Evolutionary conservation across 108 stramenopile species (phyloP), one percentile per base, ranked within the genome.

Genomic region (Pseudonitzschia delicatissima): DNA sequence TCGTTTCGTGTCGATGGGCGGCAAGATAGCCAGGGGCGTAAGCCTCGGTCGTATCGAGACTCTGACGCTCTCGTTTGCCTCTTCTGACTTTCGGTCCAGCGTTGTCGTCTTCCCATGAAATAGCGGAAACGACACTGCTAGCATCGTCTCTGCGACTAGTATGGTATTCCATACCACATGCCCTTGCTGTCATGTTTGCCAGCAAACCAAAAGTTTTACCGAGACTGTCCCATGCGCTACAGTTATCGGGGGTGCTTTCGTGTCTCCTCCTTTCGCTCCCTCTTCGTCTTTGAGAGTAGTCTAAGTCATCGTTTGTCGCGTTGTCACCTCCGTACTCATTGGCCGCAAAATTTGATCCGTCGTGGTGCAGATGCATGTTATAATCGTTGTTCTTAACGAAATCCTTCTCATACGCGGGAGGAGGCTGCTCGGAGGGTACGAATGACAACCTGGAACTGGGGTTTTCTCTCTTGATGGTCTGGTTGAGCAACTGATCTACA

Each of bases 401-500:
- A n/a, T n/a, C n/a, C n/a, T n/a, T n/a, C n/a, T n/a, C n/a, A n/a
- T n/a, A n/a, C n/a, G n/a, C n/a, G n/a, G n/a, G n/a, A n/a, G n/a
- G n/a, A n/a, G n/a, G n/a, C n/a, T n/a, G n/a, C n/a, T n/a, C n/a
- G n/a, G n/a, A n/a, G n/a, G n/a, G n/a, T n/a, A 33, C 53, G 27
- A 33, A 55, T 2, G 53, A 13, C 29, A 55, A 33, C n/a, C 13
- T 17, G 5, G 29, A 9, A 31, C 31, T 29, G 21, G 5, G 15
- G 17, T 17, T 48, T 23, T 55, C 53, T 33, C 29, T n/a, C 27
- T 55, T 55, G n/a, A 33, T 55, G 31, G 29, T 55, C 50, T 68
- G 62, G 31, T 65, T 25, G 11, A 76, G 35, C 34, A 76, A 15
- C 33, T 76, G 74, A 27, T 76, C 74, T 28, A 76, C 66, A 37